These are phyloP conservation scores for Myxozyma udenii DNA, from an alignment of 805 yeast genomes.

Conservation along the genomic window DNA sequence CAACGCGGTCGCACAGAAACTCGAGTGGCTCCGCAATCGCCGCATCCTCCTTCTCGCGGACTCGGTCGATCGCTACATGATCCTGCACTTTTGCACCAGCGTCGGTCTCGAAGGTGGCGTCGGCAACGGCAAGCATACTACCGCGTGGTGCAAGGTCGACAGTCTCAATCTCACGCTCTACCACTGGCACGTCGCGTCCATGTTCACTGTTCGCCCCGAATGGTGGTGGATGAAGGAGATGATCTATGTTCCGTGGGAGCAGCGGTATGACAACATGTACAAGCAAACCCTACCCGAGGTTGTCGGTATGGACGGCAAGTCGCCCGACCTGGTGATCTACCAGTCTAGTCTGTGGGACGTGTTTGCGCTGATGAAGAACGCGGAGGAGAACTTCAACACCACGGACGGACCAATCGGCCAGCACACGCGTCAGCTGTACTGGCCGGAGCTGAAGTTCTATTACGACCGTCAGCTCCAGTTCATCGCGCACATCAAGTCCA, in stretches of 20 bases:
- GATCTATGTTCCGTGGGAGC: conserved; percentile 20
- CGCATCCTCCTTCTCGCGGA: conserved; percentile 24
- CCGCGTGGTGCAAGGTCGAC: conserved; percentile 17
- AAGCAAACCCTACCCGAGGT: conserved; percentile 5
- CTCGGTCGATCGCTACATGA: conserved; percentile 20
- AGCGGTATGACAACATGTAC: conserved; percentile 10
- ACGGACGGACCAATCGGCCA: not conserved
- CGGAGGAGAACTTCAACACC: not conserved
- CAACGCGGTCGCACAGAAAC: not conserved
- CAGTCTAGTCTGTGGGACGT: conserved; percentile 18
- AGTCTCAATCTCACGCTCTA: conserved; percentile 19
- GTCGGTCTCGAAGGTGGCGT: conserved; percentile 4
- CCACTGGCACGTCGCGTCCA: conserved; percentile 26
- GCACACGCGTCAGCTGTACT: conserved; percentile 10
- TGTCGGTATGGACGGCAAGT: conserved; percentile 8
- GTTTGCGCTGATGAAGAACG: conserved; percentile 7
- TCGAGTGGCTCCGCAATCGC: conserved; percentile 13
- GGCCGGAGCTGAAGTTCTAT: conserved; percentile 17
- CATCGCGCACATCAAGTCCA: conserved; percentile 4
- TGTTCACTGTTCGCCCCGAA: conserved; percentile 11
- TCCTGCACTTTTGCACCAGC: conserved; percentile 5
- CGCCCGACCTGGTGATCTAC: conserved; percentile 17
- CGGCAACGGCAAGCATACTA: conserved; percentile 15
- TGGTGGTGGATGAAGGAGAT: conserved; percentile 26
- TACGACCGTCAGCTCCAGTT: conserved; percentile 9